Evolutionary conservation across 83 land plant species (phyloP).

Genomic region (Picea abies): DNA sequence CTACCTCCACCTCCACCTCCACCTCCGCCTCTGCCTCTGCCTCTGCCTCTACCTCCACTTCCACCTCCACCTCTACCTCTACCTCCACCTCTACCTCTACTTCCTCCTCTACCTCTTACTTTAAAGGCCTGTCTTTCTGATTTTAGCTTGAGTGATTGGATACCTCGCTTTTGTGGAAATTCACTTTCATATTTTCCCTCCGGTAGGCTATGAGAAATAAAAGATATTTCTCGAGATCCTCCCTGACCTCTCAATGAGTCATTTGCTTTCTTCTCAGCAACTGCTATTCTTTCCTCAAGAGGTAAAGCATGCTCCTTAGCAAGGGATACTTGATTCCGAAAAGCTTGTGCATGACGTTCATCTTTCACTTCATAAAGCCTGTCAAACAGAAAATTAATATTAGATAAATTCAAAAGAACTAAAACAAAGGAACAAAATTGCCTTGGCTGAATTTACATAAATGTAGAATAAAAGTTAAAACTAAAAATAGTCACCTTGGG

Average conservation of each 20-base stretch:
- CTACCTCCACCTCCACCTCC: too few relatives aligned
- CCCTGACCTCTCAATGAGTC: slow-evolving; percentile 62
- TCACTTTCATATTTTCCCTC: slow-evolving; percentile 43
- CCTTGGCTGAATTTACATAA: background rate
- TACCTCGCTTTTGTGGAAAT: slow-evolving; percentile 68
- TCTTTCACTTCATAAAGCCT: slow-evolving; percentile 96
- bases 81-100: too few relatives aligned
- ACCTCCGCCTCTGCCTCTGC: too few relatives aligned
- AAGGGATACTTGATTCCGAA: slow-evolving; percentile 65
- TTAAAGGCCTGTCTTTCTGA: slow-evolving; percentile 31
- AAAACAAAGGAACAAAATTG: background rate
- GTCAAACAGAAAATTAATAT: slow-evolving; percentile 2
- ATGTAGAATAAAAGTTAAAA: background rate
- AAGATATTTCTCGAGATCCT: slow-evolving; percentile 92
- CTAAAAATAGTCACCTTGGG: slow-evolving; percentile 13
- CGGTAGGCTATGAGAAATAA: slow-evolving; percentile 45
- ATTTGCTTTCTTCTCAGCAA: slow-evolving; percentile 19
- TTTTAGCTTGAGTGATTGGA: slow-evolving; percentile 72
- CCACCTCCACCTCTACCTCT: too few relatives aligned
- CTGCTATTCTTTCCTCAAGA: slow-evolving; percentile 77
- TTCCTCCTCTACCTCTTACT: slow-evolving; percentile 19
- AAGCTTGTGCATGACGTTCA: slow-evolving; percentile 93
- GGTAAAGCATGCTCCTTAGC: slow-evolving; percentile 70
- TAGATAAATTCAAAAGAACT: background rate
- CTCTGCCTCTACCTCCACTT: too few relatives aligned